Evolutionary conservation across 1,284 basidiomycete genomes (phyloP), one percentile per base, ranked within the genome.

Genomic region (Ceratobasidium sp.): DNA sequence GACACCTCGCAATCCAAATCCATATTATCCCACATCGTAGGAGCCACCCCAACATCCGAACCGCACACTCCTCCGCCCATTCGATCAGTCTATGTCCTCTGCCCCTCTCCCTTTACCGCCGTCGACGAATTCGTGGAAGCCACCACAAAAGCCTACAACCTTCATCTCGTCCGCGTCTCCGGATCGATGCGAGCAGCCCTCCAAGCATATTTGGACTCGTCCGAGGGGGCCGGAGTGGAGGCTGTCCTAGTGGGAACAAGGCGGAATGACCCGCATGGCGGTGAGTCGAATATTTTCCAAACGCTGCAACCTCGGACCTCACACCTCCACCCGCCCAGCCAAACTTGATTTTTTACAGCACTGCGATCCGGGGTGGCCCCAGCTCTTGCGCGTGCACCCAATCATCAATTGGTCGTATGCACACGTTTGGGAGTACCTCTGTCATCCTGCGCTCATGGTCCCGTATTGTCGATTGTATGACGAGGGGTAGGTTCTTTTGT

Each of bases 341-440:
- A 87, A 81, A 34, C 84, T 96, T 50, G 83, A 86, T 0, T 85
- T 87, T 72, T 84, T 88, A 54, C 90, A 90, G 73, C 89, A 86
- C 73, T 96, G 94, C 5, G 95, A 98, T 78, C 79, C 85, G 0
- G 90, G 85, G 62, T 99, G 96, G 96, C 96, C 96, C 3, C 77
- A 80, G 2, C 93, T 96, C 70, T 90, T 96, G 76, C 87, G 96
- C 22, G 87, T 99, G 31, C 96, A 99, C 77, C 96, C 97, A 0
- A 93, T 99, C 74, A 91, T 99, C 57, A 90, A 98, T 77, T 99
- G 96, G 96, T 83, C 86, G 0, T 99, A 99, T 78, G 77, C 80
- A 1, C 88, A 97, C 71, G 87, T 99, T 1, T 99, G 97, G 97
- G 80, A 82, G 0, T 99, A 96, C 80, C 80, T 99, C 40, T 82